Base-by-base conservation (phyloP, 2,329 filamentous ascomycete genomes). In the Rhynchosporium secalis region DNA sequence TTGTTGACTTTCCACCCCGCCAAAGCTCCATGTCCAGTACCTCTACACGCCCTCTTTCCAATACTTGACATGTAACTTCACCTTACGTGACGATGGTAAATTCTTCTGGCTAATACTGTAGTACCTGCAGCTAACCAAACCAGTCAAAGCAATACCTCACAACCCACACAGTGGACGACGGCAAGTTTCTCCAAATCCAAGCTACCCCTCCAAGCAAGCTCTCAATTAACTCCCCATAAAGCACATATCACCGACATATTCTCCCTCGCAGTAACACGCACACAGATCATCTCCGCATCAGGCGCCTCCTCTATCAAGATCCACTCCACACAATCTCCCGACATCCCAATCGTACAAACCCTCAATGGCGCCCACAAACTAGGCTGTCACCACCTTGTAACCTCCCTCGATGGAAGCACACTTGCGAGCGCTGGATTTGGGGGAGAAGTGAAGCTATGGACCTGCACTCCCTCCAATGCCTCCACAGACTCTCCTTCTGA, bases 131-230 rank as follows among this genome's bases (percentile, higher is more conserved):
- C 66, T 71, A 66, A 73, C 29, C 36, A 8, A 48, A n/a, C 1
- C 64, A 97, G 95, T 99, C 95, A 61, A 98, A 98, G 80, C 95
- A 98, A 88, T 99, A 97, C 76, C 85, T 99, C 66, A 96, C 94
- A 72, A 89, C 90, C 69, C 91, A 96, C 76, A 94, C 92, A 48
- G 86, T 96, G 75, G 90, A 96, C 75, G 85, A 92, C 80, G 92
- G 91, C 91, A 75, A 75, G 80, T 73, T 10, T 10, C 9, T 36
- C 33, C 33, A 36, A 10, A 5, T 36, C 48, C 49, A 62, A 63
- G 56, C 56, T 65, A 61, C 62, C 66, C 66, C 64, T 62, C 60
- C 65, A 62, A 10, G 46, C 58, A 46, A 48, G 36, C 29, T 31
- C 36, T 48, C 58, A 63, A 61, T 69, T 71, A 73, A 68, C 74